Evolutionary conservation across 805 yeast species (phyloP).

Genomic region (Jamesozyma hellenica): DNA sequence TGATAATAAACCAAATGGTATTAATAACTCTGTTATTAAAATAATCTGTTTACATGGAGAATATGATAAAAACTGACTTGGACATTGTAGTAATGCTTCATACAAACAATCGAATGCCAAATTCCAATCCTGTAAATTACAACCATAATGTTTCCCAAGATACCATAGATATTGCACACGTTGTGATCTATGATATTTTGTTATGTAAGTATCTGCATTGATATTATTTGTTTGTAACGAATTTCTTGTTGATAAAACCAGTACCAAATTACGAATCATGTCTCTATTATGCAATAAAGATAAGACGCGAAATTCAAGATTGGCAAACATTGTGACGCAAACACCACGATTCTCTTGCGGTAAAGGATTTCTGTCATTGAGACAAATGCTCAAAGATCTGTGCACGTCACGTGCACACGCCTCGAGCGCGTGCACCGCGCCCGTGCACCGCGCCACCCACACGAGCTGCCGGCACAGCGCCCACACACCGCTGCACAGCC

Average conservation of each 20-base stretch:
- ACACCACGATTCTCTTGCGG: constrained; percentile 39
- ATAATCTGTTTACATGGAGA: constrained; percentile 18
- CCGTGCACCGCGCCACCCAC: too few relatives aligned
- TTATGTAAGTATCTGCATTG: neutral
- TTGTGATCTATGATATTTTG: constrained; percentile 37
- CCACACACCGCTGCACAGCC: too few relatives aligned
- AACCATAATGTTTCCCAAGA: constrained; percentile 55
- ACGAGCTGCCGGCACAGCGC: too few relatives aligned
- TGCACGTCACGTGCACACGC: constrained; percentile 55
- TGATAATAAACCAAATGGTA: constrained; percentile 53
- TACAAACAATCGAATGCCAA: constrained; percentile 43
- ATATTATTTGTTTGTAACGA: too few relatives aligned
- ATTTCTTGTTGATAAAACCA: constrained; percentile 39
- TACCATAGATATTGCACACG: constrained; percentile 57
- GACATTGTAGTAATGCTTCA: constrained; percentile 32
- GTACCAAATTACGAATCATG: constrained; percentile 63
- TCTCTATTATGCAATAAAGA: constrained; percentile 57
- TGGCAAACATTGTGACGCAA: constrained; percentile 63
- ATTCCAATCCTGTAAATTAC: constrained; percentile 46
- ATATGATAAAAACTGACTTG: too few relatives aligned
- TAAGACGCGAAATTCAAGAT: constrained; percentile 59
- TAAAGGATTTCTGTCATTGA: constrained; percentile 66
- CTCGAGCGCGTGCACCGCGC: constrained; percentile 14
- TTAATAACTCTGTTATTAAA: constrained; percentile 43
- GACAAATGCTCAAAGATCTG: constrained; percentile 62